Evolutionary conservation across 306 rosid species (phyloP).

Genomic region (Castanopsis chinensis): DNA sequence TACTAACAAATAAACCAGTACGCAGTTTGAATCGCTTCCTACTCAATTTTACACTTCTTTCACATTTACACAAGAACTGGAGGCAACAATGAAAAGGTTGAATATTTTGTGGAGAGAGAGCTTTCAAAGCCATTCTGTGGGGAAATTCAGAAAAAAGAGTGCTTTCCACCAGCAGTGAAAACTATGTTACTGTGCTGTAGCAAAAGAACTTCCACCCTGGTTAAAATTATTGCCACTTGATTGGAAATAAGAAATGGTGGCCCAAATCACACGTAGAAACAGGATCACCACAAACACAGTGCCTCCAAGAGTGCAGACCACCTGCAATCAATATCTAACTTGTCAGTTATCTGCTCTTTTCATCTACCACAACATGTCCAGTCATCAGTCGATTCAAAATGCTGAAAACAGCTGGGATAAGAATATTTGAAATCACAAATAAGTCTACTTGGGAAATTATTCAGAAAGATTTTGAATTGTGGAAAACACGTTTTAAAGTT

Average conservation of each 20-base stretch:
- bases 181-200: constrained; percentile 30
- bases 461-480: neutral
- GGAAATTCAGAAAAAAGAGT: neutral
- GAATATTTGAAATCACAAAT: neutral
- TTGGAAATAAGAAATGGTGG: constrained; percentile 59
- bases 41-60: neutral
- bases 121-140: neutral
- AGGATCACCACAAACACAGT: constrained; percentile 57
- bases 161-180: neutral
- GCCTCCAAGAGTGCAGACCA: constrained; percentile 67
- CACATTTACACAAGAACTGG: neutral
- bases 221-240: constrained; percentile 52
- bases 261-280: constrained; percentile 59
- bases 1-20: neutral
- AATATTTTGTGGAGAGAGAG: neutral
- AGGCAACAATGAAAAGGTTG: neutral
- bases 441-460: neutral
- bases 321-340: constrained; percentile 38
- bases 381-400: neutral
- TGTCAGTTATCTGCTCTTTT: neutral
- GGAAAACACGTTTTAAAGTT: neutral
- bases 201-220: constrained; percentile 53
- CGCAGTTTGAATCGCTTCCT: neutral
- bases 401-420: neutral
- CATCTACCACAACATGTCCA: neutral